Base-by-base conservation (phyloP, 2,329 filamentous ascomycete species). In the Sporothrix pseudoabietina region DNA sequence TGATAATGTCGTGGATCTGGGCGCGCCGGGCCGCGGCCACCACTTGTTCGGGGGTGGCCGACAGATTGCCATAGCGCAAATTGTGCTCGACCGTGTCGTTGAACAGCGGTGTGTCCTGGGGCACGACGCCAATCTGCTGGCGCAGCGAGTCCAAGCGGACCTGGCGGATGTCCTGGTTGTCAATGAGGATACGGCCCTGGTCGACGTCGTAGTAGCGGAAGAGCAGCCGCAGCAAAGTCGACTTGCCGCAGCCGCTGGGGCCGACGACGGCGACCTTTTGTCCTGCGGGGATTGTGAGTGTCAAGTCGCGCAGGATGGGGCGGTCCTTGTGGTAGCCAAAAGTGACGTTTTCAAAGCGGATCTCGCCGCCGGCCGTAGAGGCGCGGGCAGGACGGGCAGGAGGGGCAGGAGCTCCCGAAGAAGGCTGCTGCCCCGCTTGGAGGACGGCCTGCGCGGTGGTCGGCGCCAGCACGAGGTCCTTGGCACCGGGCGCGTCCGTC, bases 11-110 rank as follows among this genome's bases (percentile, higher is more conserved):
- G 81, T 98, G 91, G 73, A 99, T 94, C 73, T 91, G 90, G 1
- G 96, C 95, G 71, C 94, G 88, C 78, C 90, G 89, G 1, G 96
- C 94, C 0, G 94, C 96, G 41, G 90, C 90, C 14, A 89, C 81
- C 8, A 99, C 91, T 73, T 91, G 86, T 44, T 94, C 93, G 10
- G 87, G 85, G 0, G 90, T 87, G 0, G 95, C 94, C 19, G 54
- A 30, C 76, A 98, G 88, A 77, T 92, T 89, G 69, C 96, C 96
- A 80, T 99, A 99, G 75, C 90, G 91, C 78, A 99, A 97, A 80
- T 99, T 99, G 81, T 98, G 94, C 79, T 92, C 92, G 74, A 99
- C 95, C 0, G 94, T 96, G 79, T 97, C 94, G 81, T 99, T 99
- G 85, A 99, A 99, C 0, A 99, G 86, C 0, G 96, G 94, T 0